phyloP scores from a whole-genome alignment of 2,329 filamentous ascomycete species.

The Monosporascus sp. region DNA sequence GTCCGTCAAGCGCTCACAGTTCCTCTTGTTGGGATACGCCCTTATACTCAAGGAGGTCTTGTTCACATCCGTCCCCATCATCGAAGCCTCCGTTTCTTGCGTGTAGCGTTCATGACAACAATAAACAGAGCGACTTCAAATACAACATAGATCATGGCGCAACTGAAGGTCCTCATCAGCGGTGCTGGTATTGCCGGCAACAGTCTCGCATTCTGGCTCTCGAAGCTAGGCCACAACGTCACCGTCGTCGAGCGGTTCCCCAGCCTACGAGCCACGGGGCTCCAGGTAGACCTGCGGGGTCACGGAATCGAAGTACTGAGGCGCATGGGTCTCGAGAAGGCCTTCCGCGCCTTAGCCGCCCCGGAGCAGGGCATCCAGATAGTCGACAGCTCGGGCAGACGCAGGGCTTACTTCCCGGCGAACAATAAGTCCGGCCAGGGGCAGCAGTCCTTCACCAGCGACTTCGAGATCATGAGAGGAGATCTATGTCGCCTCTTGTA shows the following conservation, averaged over 20 bases:
- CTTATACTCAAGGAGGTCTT: too few species aligned
- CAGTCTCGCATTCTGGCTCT: conserved; percentile 46
- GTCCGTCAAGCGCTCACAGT: too few species aligned
- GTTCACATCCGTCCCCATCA: too few species aligned
- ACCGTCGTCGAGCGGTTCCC: conserved; percentile 38
- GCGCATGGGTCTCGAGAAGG: conserved; percentile 45
- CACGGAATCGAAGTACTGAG: conserved; percentile 45
- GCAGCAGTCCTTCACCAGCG: conserved; percentile 36
- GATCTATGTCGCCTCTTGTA: conserved; percentile 43
- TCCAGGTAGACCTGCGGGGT: conserved; percentile 50
- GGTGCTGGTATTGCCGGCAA: conserved; percentile 33
- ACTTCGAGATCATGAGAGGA: conserved; percentile 52
- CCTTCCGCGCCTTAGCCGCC: conserved; percentile 35
- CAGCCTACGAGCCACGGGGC: conserved; percentile 40
- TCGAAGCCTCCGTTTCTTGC: too few species aligned
- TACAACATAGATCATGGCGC: conserved; percentile 9
- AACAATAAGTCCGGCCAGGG: conserved; percentile 32
- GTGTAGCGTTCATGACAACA: too few species aligned
- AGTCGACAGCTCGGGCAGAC: conserved; percentile 34
- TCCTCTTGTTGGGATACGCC: too few species aligned
- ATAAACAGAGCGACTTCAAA: too few species aligned
- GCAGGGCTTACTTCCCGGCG: conserved; percentile 33
- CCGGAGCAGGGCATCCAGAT: conserved; percentile 43
- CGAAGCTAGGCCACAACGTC: conserved; percentile 30
- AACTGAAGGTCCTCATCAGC: conserved; percentile 29